Evolutionary conservation across 208 protist genomes (phyloP), one percentile per base, ranked within the genome.

Genomic region (Acanthamoeba castellanii): DNA sequence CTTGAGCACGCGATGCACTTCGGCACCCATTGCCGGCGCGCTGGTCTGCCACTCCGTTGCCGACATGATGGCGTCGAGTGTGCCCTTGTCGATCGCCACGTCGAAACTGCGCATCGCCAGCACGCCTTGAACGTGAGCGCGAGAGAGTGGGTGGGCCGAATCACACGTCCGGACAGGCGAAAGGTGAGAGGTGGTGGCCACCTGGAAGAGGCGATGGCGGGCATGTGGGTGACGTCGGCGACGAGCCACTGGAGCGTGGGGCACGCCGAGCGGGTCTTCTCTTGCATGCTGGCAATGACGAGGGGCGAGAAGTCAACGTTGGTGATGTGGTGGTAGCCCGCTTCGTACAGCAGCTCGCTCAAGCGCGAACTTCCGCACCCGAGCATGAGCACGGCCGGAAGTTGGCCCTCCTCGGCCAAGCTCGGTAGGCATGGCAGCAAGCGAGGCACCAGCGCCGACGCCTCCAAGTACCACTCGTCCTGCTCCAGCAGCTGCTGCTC

Each of bases 11-110:
- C 81, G 47, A 37, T 88, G 52, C 7, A 88, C 81, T 50, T 88
- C 81, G 18, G 45, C 52, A 25, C n/a, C 47, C 42, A 88, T 88
- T 18, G 81, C 81, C 6, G 27, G 76, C 7, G 22, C 45, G 25
- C 47, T 85, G 6, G 16, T 85, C 42, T 85, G 42, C 76, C 76
- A 85, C 76, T 85, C 42, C 11, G 45, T 14, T 9, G 76, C 20
- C 27, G 76, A 47, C 45, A 85, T 55, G 76, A 85, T 47, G 25
- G 76, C 76, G 32, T 85, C 76, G 22, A 85, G 45, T 3, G 76
- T 85, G 45, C 76, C 76, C 76, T 85, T 85, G 42, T 85, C 76
- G 76, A 85, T 85, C 11, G 76, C 76, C 42, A 85, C 76, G 57
- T 85, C 76, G 13, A 85, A 59, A 27, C 76, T 85, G 76, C 20